Base-by-base conservation (phyloP, 306 rosid genomes). In the Crotalaria pallida region DNA sequence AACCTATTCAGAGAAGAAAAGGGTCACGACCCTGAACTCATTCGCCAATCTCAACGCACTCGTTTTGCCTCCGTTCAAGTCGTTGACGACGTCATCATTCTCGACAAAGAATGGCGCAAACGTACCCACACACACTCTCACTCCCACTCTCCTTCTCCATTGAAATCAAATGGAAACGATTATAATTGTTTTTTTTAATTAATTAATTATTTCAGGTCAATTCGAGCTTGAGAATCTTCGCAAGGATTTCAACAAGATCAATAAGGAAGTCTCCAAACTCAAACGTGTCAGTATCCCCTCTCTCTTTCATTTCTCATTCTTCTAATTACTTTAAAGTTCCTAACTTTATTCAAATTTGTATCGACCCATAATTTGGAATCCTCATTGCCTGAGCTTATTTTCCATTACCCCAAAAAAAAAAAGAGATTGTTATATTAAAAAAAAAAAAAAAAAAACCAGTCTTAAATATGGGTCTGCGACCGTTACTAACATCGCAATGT, bases 21-120 rank as follows among this genome's bases (percentile, higher is more conserved):
- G 81, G 99, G 97, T 0, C 58, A 72, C 81, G 84, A 91, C 73
- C 97, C 99, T 8, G 88, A 94, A 53, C 48, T 86, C 84, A 86
- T 94, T 23, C 97, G 97, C 16, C 95, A 91, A 76, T 94, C 97
- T 7, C 99, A 85, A 79, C 91, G 91, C 13, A 92, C 95, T 17
- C 99, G 99, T 50, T 87, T 83, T 43, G 86, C 92, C 55, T 60
- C 34, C 75, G 97, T 94, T 18, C 96, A 89, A 10, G 24, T 70
- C 16, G 96, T 94, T 67, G 96, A 94, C 43, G 96, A 89, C 51
- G 81, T 94, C 71, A 89, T 94, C 85, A 56, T 40, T 80, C 88
- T 91, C 76, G 97, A 94, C 84, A 86, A 87, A 81, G 84, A 87
- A 79, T 89, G 96, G 96, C 96, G 98, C 45, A 84, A 84, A 27